These are phyloP conservation scores for Paraphaeosphaeria minitans DNA, from an alignment of 2,329 filamentous ascomycete species.

Conservation along the genomic window DNA sequence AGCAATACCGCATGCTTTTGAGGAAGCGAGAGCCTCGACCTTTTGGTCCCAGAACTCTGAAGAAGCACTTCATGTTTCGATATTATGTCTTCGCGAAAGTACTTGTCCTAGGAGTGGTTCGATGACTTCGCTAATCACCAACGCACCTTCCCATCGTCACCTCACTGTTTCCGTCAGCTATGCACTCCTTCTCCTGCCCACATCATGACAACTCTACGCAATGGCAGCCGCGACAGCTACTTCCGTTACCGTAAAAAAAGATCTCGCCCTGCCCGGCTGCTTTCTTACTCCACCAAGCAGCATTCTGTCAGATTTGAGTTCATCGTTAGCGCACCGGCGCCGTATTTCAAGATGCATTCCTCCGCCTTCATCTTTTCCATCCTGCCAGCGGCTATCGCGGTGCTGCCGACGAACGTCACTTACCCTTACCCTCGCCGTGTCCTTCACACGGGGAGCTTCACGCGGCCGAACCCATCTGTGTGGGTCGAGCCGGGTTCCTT, in stretches of 20 bases:
- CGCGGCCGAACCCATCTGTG: background rate
- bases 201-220: background rate
- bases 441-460: background rate
- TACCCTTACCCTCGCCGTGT: background rate
- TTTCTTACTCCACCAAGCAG: background rate
- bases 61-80: too few species aligned
- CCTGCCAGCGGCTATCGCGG: background rate
- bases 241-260: background rate
- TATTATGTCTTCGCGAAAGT: too few species aligned
- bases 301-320: constrained; percentile 1
- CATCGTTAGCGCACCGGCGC: constrained; percentile 1
- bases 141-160: background rate
- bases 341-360: constrained; percentile 8
- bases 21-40: too few species aligned
- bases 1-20: too few species aligned
- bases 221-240: background rate
- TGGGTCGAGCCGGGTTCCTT: background rate
- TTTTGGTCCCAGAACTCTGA: too few species aligned
- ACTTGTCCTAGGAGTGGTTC: too few species aligned
- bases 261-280: background rate
- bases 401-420: background rate
- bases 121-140: too few species aligned
- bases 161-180: background rate
- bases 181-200: background rate
- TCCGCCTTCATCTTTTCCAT: constrained; percentile 4